Base-by-base conservation (phyloP, 176 grass and related monocot genomes). In the Saccharum officinarum region DNA sequence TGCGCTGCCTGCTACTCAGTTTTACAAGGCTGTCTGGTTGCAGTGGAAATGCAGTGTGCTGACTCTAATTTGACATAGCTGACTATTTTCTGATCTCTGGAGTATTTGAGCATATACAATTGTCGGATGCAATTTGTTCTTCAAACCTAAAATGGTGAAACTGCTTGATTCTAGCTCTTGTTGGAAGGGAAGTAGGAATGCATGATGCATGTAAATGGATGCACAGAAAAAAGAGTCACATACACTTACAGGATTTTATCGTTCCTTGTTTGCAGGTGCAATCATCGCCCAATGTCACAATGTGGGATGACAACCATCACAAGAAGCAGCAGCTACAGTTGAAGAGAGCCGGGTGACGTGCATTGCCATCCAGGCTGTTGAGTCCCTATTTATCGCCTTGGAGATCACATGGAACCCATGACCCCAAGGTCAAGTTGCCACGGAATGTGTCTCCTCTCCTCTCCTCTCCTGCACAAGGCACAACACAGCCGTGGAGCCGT, bases 371-470 rank as follows among this genome's bases (percentile, higher is more conserved):
- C 33, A 57, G 77, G 26, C 44, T 17, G 8, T 33, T 33, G 73
- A 36, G 45, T 23, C 59, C 28, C 77, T 77, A 85, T 90, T 77
- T 81, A 76, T 89, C 31, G 50, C 13, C 7, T 38, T 38, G 69
- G 46, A 30, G 39, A 54, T 90, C 89, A 90, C 80, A 73, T 73
- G 46, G 57, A 90, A 90, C 3, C 52, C 68, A 90, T 90, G 89
- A 87, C 10, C 36, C 9, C 15, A 23, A 6, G 15, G 33, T 2
- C 7, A 18, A 25, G 57, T 75, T 75, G 8, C 8, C 67, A 59
- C 8, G 68, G 28, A 80, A 36, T 15, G 67, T 16, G 40, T 49
- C 46, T 1, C 0, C 46, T 5, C n/a, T 26, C n/a, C n/a, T 5
- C n/a, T 26, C 17, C 23, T 54, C 36, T 65, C 40, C 69, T 55